Conservation (phyloP, 345 rosid species). For the Raphanus raphanistrum region DNA sequence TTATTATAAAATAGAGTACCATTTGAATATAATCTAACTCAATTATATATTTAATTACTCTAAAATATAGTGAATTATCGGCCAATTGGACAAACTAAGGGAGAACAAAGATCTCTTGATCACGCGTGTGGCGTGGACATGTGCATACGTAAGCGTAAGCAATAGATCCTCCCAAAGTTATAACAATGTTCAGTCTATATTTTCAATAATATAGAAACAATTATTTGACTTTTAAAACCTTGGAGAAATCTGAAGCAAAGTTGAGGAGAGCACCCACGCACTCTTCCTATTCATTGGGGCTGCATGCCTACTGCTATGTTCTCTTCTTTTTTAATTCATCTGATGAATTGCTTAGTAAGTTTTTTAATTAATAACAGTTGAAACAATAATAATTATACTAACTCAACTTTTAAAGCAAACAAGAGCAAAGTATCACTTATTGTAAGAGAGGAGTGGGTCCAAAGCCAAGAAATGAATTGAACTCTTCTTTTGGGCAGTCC, state of each 20-base stretch:
- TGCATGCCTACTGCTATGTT: conserved; percentile 27
- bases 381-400: conserved; percentile 1
- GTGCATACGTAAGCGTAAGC: conserved; percentile 45
- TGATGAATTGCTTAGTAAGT: conserved; percentile 26
- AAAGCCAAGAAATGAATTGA: conserved; percentile 22
- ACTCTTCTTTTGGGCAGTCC: conserved; percentile 30
- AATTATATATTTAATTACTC: too few species aligned
- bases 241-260: conserved; percentile 44
- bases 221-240: conserved; percentile 2
- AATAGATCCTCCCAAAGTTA: conserved; percentile 34
- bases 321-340: conserved; percentile 4
- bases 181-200: neutral
- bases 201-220: neutral
- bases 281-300: conserved; percentile 38
- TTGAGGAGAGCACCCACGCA: conserved; percentile 42
- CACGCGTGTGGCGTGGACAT: conserved; percentile 44
- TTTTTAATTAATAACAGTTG: neutral
- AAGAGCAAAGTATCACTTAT: neutral
- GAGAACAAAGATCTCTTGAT: conserved; percentile 31
- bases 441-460: conserved; percentile 36
- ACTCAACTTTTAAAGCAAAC: neutral
- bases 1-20: too few species aligned
- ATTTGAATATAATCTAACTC: too few species aligned
- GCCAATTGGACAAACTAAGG: conserved; percentile 23
- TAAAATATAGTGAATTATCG: neutral